Evolutionary conservation across 768 basidiomycete genomes (phyloP).

Genomic region (Pleurotus eryngii): DNA sequence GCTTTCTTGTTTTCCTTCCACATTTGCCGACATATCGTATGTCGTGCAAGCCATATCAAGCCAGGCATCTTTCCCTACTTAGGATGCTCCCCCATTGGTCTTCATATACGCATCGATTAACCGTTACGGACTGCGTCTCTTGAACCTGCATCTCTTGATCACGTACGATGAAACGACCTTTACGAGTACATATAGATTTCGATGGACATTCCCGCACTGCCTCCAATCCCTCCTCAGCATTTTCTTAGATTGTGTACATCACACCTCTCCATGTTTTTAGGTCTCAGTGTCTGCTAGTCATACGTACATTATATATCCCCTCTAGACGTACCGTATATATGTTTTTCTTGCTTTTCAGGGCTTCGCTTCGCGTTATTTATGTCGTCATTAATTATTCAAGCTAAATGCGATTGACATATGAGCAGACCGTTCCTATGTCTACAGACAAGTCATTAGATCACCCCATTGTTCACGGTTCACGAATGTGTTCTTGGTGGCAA

Average conservation of each 20-base stretch:
- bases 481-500: too few species aligned
- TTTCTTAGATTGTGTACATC: neutral
- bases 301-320: conserved; percentile 4
- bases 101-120: neutral
- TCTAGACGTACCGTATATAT: conserved; percentile 1
- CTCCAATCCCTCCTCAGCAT: neutral
- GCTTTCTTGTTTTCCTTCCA: too few species aligned
- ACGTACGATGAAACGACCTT: neutral
- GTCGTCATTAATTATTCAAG: neutral
- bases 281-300: neutral
- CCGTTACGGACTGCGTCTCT: neutral
- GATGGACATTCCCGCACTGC: neutral
- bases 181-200: neutral
- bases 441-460: too few species aligned
- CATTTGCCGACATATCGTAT: neutral
- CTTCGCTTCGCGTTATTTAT: neutral
- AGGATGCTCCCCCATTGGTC: neutral
- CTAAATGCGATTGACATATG: too few species aligned
- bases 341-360: neutral
- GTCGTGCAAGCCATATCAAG: neutral
- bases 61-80: neutral
- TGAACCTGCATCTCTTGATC: neutral
- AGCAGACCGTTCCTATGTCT: too few species aligned
- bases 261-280: neutral
- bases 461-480: too few species aligned